Base-by-base conservation (phyloP, 345 rosid genomes). In the Conringia planisiliqua region DNA sequence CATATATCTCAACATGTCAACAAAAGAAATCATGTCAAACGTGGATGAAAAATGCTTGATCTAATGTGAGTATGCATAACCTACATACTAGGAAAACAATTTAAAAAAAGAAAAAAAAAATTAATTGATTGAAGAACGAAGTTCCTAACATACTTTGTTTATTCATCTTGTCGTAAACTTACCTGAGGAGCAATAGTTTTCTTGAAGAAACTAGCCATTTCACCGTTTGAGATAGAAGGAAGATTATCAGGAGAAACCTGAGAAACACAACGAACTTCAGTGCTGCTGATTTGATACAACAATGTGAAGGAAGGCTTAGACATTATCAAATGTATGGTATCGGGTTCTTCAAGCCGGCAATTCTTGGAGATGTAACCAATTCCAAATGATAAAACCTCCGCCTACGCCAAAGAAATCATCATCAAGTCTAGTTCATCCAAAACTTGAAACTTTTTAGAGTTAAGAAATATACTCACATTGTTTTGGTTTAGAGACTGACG, bases 301-400 rank as follows among this genome's bases (percentile, higher is more conserved):
- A 84, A 24, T 62, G 81, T 73, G 4, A 80, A 82, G 3, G 82
- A 79, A 43, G 83, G 85, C 66, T 79, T 79, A 36, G 78, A 82
- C 26, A 77, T 74, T 33, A 82, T 77, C 57, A 81, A 72, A 71
- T 81, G 85, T 32, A 79, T 63, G 7, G 48, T 76, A 30, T 84
- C 73, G 2, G 72, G 62, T 61, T 72, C 79, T n/a, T 79, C 72
- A 46, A 82, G 85, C 33, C 76, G 64, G 38, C 76, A 74, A 63
- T 84, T 79, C 76, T 82, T 79, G 13, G 82, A 47, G 74, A 82
- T 71, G 32, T 81, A 62, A 77, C 85, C 87, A 52, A 79, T 78
- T 16, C 72, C 69, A 27, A 51, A 73, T 16, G 87, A 81, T 33
- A 73, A 64, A 58, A 82, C 74, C 4, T 84, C 76, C 43, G 78